phyloP scores from a whole-genome alignment of 805 yeast species.

The Yarrowia osloensis region DNA sequence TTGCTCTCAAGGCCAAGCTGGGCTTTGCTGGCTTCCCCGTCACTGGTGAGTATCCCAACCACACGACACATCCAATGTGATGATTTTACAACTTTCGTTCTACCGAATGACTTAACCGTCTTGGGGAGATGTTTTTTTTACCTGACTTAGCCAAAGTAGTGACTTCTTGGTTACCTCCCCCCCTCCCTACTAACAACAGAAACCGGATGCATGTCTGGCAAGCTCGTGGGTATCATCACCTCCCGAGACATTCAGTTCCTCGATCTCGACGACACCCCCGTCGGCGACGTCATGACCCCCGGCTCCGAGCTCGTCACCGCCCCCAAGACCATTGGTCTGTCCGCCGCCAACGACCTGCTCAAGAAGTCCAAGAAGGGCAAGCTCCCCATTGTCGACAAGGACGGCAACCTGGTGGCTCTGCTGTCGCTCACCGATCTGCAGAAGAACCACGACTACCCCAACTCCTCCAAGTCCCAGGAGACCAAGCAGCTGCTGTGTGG shows the following conservation, averaged over 20 bases:
- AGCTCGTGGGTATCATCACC: conserved; percentile 91
- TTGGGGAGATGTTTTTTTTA: conserved; percentile 65
- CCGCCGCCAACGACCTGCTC: conserved; percentile 87
- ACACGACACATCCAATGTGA: conserved; percentile 35
- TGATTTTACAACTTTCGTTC: conserved; percentile 93
- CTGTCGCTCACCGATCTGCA: conserved; percentile 95
- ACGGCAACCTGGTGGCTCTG: conserved; percentile 78
- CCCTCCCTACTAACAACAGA: conserved; percentile 50
- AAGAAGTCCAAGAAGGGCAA: conserved; percentile 96
- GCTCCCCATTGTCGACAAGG: conserved; percentile 83
- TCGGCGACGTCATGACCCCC: conserved; percentile 80
- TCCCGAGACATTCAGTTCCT: conserved; percentile 97
- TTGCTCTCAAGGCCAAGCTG: conserved; percentile 62
- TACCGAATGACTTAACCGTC: conserved; percentile 99
- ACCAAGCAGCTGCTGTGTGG: conserved; percentile 97
- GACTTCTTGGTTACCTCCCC: background rate
- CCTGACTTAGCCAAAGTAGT: too few species aligned
- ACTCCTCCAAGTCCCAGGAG: conserved; percentile 88
- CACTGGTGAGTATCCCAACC: conserved; percentile 77
- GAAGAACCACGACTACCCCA: conserved; percentile 90
- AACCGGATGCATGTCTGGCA: conserved; percentile 81
- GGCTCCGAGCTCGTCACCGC: conserved; percentile 76
- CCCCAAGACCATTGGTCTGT: conserved; percentile 72
- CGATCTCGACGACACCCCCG: conserved; percentile 63
- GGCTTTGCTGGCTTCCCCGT: conserved; percentile 99